phyloP scores from a whole-genome alignment of 345 rosid genomes.

The Erysimum cheiranthoides region DNA sequence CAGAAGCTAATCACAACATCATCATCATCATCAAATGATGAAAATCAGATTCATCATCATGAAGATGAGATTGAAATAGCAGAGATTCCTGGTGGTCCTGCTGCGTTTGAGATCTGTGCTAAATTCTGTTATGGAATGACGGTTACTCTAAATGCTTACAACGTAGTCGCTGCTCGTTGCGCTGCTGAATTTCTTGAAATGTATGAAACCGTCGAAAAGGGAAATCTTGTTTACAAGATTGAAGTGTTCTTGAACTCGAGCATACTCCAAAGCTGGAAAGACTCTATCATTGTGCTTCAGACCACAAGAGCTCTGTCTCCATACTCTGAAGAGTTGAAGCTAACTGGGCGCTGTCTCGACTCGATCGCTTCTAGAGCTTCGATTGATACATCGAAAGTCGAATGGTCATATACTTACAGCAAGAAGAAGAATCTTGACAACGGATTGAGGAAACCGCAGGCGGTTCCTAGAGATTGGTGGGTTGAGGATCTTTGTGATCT shows the following conservation, averaged over 20 bases:
- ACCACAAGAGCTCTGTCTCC: constrained; percentile 62
- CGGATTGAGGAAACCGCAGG: constrained; percentile 56
- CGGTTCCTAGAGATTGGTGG: constrained; percentile 87
- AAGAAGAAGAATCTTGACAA: constrained; percentile 66
- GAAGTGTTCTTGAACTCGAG: constrained; percentile 79
- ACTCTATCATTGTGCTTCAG: constrained; percentile 74
- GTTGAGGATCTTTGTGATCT: constrained; percentile 83
- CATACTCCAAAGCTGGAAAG: constrained; percentile 81
- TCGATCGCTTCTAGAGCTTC: constrained; percentile 69
- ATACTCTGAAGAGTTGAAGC: constrained; percentile 65
- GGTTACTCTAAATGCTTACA: constrained; percentile 90
- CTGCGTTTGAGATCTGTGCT: constrained; percentile 87
- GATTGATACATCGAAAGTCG: constrained; percentile 64
- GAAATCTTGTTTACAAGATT: constrained; percentile 75
- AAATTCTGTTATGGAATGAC: constrained; percentile 96
- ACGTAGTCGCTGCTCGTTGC: constrained; percentile 85
- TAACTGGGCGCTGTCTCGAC: constrained; percentile 69
- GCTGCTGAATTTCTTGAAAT: constrained; percentile 84
- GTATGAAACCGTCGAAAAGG: constrained; percentile 68
- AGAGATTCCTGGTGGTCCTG: constrained; percentile 90
- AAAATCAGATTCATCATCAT: constrained; percentile 46
- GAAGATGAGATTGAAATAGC: constrained; percentile 71
- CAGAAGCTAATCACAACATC: constrained; percentile 63
- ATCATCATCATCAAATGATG: constrained; percentile 52
- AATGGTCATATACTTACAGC: constrained; percentile 83